These are phyloP conservation scores for Podospora bellae-mahoneyi DNA, from an alignment of 495 filamentous ascomycete genomes.

Conservation along the genomic window DNA sequence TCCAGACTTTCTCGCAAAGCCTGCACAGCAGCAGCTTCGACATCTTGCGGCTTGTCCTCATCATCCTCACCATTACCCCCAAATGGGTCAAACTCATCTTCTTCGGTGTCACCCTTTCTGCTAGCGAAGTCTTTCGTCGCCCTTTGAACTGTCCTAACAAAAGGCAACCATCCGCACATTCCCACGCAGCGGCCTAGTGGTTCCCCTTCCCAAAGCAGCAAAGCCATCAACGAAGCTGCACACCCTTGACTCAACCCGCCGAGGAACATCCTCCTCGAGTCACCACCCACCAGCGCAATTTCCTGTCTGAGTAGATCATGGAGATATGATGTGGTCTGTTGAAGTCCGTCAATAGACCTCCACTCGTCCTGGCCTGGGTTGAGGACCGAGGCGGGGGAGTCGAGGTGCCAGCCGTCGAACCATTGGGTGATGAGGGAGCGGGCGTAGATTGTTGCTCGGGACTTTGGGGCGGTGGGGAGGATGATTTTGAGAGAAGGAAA, in stretches of 20 bases:
- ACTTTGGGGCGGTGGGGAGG: slow-evolving; percentile 48
- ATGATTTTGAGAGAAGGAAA: slow-evolving; percentile 26
- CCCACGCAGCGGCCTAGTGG: slow-evolving; percentile 41
- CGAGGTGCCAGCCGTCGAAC: slow-evolving; percentile 52
- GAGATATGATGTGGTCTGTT: slow-evolving; percentile 40
- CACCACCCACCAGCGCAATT: slow-evolving; percentile 32
- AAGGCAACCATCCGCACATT: slow-evolving; percentile 57
- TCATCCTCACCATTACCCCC: slow-evolving; percentile 22
- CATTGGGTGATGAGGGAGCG: slow-evolving; percentile 49
- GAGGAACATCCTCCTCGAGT: slow-evolving; percentile 42
- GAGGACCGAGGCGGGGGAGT: slow-evolving; percentile 13
- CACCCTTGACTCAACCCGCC: slow-evolving; percentile 58
- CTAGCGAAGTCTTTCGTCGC: slow-evolving; percentile 6
- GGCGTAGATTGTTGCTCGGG: slow-evolving; percentile 45
- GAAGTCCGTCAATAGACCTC: slow-evolving; percentile 43
- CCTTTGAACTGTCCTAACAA: slow-evolving; percentile 33
- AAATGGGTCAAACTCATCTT: slow-evolving; percentile 30
- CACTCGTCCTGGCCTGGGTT: slow-evolving; percentile 14
- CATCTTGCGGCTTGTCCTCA: slow-evolving; percentile 22
- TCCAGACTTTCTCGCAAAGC: slow-evolving; percentile 25
- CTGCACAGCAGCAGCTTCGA: slow-evolving; percentile 21
- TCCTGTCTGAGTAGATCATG: slow-evolving; percentile 35
- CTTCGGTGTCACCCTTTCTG: slow-evolving; percentile 20
- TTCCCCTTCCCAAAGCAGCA: slow-evolving; percentile 41
- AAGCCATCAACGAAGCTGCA: slow-evolving; percentile 40